Base-by-base conservation (phyloP, 352 stramenopile genomes). In the Phytophthora quininea region DNA sequence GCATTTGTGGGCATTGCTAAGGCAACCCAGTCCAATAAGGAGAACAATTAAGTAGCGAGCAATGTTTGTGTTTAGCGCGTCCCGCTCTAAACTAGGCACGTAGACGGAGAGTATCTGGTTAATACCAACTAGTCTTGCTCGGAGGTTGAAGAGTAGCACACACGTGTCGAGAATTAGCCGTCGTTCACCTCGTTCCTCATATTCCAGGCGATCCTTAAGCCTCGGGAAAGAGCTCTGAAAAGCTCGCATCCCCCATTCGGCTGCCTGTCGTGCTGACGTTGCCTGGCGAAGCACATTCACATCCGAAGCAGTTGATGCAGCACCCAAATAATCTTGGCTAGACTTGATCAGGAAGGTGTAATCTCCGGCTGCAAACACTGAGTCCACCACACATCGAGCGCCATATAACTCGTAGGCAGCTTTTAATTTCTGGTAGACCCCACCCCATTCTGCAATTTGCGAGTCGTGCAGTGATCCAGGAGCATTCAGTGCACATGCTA, bases 381-480 rank as follows among this genome's bases (percentile, higher is more conserved):
- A 69, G 33, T 69, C 53, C 5, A 69, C 54, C 3, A 63, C 62
- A 19, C 31, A 51, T 12, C 47, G 54, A 1, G 42, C 54, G 31
- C 54, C 54, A 19, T 24, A 35, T 14, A 31, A 9, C 14, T 50
- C 40, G n/a, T 61, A 42, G 1, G 24, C 30, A 33, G 0, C 29
- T 24, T 47, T 2, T 30, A 61, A 35, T 40, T 61, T 61, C 14
- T 52, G 27, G 30, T 61, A 61, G 1, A 61, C 40, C 8, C 54
- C 43, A 24, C 27, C 47, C 54, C 54, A 61, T 7, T 61, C 54
- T 1, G 40, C 19, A 11, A 69, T 54, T 33, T 64, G 47, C 0
- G 47, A 73, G 46, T 80, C 75, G 51, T 83, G 71, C 47, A 75
- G 40, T 32, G 49, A 77, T 24, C 75, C 75, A 40, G 63, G 71